These are phyloP conservation scores for Flaveria floridana DNA, from an alignment of 140 eudicot species.

Conservation along the genomic window DNA sequence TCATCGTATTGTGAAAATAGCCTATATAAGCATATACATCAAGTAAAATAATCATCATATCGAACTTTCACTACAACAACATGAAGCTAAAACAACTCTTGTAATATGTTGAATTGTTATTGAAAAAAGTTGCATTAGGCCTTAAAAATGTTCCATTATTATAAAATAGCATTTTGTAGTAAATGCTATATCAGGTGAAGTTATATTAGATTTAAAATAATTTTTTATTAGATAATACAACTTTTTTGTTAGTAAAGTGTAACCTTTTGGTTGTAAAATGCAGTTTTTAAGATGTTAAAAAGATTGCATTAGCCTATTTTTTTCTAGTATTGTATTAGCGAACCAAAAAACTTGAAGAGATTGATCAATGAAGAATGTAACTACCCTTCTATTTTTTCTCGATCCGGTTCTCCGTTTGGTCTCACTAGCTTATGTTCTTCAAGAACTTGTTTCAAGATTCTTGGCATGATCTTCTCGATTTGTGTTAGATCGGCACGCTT, in stretches of 20 bases:
- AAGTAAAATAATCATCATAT: background rate
- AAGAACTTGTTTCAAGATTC: conserved; percentile 20
- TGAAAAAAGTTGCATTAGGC: too few species aligned
- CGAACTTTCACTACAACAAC: too few species aligned
- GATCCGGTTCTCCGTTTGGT: background rate
- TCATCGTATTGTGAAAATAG: conserved; percentile 4
- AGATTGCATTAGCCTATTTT: too few species aligned
- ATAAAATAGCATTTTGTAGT: too few species aligned
- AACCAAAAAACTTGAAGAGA: background rate
- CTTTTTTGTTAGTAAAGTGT: too few species aligned
- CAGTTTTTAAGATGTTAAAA: too few species aligned
- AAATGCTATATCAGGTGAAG: too few species aligned
- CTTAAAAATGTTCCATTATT: too few species aligned
- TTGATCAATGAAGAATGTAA: background rate
- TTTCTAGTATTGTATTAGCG: background rate
- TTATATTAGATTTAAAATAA: too few species aligned
- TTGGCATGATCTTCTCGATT: conserved; percentile 29
- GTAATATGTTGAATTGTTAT: background rate
- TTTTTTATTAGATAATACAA: too few species aligned
- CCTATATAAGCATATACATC: background rate
- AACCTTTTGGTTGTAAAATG: too few species aligned
- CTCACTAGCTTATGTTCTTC: conserved; percentile 7
- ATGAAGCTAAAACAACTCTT: too few species aligned
- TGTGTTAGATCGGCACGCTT: background rate
- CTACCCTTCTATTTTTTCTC: conserved; percentile 21